Percentiles rank a stretch among this genome's conserved stretches.
phyloP scores from a whole-genome alignment of 2,329 filamentous ascomycete species.

The Fusarium nematophilum region DNA sequence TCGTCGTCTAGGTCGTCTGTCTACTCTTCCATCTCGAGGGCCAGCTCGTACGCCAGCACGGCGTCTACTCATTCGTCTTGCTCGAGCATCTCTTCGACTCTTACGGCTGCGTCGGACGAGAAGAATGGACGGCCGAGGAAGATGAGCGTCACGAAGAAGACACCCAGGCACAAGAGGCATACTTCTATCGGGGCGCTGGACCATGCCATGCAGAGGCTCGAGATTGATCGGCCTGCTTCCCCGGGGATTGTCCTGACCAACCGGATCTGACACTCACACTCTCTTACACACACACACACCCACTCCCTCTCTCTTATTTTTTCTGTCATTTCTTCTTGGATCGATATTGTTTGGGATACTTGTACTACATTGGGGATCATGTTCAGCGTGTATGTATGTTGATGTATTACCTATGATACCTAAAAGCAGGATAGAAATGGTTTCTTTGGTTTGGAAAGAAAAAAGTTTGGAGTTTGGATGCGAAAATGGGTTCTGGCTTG shows the following conservation, averaged over 20 bases:
- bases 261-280: conserved; percentile 35
- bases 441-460: too few relatives aligned
- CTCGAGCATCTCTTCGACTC: conserved; percentile 41
- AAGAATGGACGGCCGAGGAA: conserved; percentile 43
- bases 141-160: conserved; percentile 45
- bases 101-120: conserved; percentile 30
- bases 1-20: conserved; percentile 28
- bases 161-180: conserved; percentile 39
- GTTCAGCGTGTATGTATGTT: too few relatives aligned
- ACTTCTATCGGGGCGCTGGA: conserved; percentile 40
- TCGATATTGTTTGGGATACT: background rate
- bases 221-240: conserved; percentile 43
- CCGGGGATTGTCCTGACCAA: conserved; percentile 45
- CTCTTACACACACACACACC: too few relatives aligned
- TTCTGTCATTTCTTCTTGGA: too few relatives aligned
- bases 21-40: conserved; percentile 43
- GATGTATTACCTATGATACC: too few relatives aligned
- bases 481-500: too few relatives aligned
- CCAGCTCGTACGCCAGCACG: conserved; percentile 43
- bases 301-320: background rate
- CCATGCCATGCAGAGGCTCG: conserved; percentile 41
- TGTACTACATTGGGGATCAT: background rate
- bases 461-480: too few relatives aligned
- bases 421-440: too few relatives aligned
- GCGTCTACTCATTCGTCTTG: conserved; percentile 33